Evolutionary conservation across 1,284 basidiomycete species (phyloP).

Genomic region (Irpex lacteus): DNA sequence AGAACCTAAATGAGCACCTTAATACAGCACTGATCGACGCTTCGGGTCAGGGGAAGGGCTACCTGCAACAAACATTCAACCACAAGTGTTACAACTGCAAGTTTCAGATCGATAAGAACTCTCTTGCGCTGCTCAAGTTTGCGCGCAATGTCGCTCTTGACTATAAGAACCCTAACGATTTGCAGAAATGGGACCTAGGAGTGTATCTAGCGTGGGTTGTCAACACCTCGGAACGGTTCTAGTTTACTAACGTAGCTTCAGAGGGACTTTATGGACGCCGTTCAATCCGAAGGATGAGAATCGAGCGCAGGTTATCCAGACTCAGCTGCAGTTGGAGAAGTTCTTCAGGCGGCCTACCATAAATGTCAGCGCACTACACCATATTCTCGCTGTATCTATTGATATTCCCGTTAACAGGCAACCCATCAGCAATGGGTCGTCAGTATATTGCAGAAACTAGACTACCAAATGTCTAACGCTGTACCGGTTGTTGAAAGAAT

Average conservation of each 20-base stretch:
- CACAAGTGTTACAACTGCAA: not conserved
- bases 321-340: not conserved
- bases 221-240: not conserved
- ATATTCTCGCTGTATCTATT: not conserved
- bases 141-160: slow-evolving; percentile 1
- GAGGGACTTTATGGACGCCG: slow-evolving; percentile 2
- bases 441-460: not conserved
- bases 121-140: slow-evolving; percentile 5
- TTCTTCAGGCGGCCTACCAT: not conserved
- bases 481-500: not conserved
- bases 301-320: not conserved
- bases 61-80: not conserved
- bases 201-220: slow-evolving; percentile 10
- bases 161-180: not conserved
- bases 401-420: not conserved
- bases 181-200: not conserved
- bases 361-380: not conserved
- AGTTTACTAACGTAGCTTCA: not conserved
- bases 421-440: not conserved
- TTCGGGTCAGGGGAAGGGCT: not conserved
- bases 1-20: no score
- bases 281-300: slow-evolving; percentile 3
- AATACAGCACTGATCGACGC: not conserved
- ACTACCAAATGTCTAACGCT: not conserved
- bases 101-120: not conserved